Percentiles rank a stretch among this genome's conserved stretches.
These are phyloP conservation scores for Wickerhamiella azymoides DNA, from an alignment of 805 yeast species.

Conservation along the genomic window DNA sequence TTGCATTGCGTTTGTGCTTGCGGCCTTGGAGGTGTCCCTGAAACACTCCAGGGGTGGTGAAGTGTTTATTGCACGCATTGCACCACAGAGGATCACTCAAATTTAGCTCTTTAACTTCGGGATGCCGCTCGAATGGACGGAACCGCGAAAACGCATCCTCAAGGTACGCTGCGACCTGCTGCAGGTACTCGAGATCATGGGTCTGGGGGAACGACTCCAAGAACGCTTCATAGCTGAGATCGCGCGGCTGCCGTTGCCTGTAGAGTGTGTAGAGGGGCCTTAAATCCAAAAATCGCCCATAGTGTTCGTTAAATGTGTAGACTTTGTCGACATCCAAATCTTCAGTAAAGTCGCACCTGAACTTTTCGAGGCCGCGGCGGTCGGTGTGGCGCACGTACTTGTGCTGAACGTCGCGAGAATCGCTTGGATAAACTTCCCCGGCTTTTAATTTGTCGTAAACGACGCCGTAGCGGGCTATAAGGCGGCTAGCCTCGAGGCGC, in stretches of 20 bases:
- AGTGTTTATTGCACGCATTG: constrained; percentile 45
- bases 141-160: constrained; percentile 28
- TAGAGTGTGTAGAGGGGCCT: constrained; percentile 23
- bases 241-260: constrained; percentile 14
- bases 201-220: constrained; percentile 34
- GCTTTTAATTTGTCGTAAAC: background rate
- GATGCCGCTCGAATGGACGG: constrained; percentile 12
- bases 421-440: background rate
- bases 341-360: constrained; percentile 38
- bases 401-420: background rate
- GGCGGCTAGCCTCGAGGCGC: constrained; percentile 49
- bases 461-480: constrained; percentile 32
- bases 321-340: constrained; percentile 35
- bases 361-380: constrained; percentile 17
- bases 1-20: constrained; percentile 47
- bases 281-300: constrained; percentile 41
- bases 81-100: constrained; percentile 35
- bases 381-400: background rate
- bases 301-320: constrained; percentile 39
- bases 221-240: constrained; percentile 36
- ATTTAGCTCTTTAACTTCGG: constrained; percentile 5
- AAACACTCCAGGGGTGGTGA: constrained; percentile 52
- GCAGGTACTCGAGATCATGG: constrained; percentile 30
- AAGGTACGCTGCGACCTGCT: constrained; percentile 37
- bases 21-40: constrained; percentile 59